A percentile compares a stretch with the other conserved stretches of the same genome.
Evolutionary conservation across 176 grass and related monocot species (phyloP).

Genomic region (Oropetium thomaeum): DNA sequence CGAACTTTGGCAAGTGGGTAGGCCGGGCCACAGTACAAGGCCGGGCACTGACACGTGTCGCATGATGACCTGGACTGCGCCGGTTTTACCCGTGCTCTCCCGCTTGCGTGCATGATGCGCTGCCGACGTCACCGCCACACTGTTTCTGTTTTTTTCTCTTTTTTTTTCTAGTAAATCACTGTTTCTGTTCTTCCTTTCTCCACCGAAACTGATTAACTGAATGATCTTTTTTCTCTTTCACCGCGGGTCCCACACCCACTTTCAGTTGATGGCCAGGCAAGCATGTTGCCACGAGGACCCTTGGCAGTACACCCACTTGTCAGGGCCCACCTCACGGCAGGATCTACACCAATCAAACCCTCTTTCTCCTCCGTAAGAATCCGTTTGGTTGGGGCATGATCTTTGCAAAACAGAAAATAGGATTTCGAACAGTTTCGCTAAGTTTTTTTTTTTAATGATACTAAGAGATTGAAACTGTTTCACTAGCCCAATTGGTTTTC

Average conservation of each 20-base stretch:
- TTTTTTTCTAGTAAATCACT: too few relatives aligned
- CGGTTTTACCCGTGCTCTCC: slow-evolving; percentile 37
- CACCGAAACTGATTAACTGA: not conserved
- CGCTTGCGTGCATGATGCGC: not conserved
- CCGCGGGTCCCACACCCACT: not conserved
- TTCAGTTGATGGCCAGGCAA: not conserved
- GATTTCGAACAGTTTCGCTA: not conserved
- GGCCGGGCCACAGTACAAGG: not conserved
- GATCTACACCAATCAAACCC: not conserved
- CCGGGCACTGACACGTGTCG: slow-evolving; percentile 50
- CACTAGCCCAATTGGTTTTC: not conserved
- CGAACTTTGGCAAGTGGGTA: slow-evolving; percentile 11
- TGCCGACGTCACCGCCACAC: slow-evolving; percentile 27
- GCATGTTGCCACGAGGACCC: not conserved
- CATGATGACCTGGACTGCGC: slow-evolving; percentile 45
- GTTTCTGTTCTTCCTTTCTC: too few relatives aligned
- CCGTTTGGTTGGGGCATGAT: not conserved
- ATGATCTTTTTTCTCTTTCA: too few relatives aligned
- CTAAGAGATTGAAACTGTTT: not conserved
- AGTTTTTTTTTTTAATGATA: too few relatives aligned
- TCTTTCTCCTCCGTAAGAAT: not conserved
- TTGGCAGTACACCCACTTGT: not conserved
- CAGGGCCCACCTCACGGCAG: slow-evolving; percentile 15
- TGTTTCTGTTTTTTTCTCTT: too few relatives aligned
- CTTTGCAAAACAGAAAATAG: not conserved